Evolutionary conservation across 208 protist species (phyloP), one percentile per base, ranked within the genome.

Genomic region (Trichomonas vaginalis): DNA sequence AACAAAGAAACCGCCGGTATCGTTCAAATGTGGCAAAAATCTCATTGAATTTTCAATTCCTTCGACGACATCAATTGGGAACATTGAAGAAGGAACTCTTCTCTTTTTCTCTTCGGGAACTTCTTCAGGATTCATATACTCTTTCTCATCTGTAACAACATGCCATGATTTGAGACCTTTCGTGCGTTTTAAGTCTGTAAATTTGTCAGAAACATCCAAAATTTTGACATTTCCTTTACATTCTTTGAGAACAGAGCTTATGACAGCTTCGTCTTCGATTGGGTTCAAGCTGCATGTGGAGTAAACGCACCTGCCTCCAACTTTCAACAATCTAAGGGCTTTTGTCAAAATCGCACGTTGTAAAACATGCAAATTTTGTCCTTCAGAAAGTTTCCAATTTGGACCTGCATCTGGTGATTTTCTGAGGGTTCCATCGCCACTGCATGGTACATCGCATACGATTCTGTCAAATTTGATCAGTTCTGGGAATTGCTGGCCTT

Each of bases 1-100:
- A 56, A 98, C 95, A 95, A 98, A 98, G 96, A 98, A 98, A 8
- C 97, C 97, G 95, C 97, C 97, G 10, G 97, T 97, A 95, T 98
- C 96, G 80, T 97, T 96, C 14, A 96, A 35, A 90, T 98, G 97
- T 4, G 97, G 97, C 1, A 97, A 88, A 14, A 98, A 42, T 21
- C 97, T 96, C 37, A 98, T 88, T 51, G 96, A 98, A 1, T 96
- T 47, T 0, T 97, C 95, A 42, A 98, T 95, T 35, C 92, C 48
- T 40, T 97, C 96, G 10, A 95, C 27, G 14, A 96, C 27, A 40
- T 95, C 56, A 0, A 95, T 95, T 49, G 96, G 96, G 40, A 97
- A 97, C 95, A 97, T 96, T 12, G 95, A 92, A 0, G 21, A 14
- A 2, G 35, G 17, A 14, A 96, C 92, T 45, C 27, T 47, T 48